A percentile compares a stretch with the other conserved stretches of the same genome.
phyloP scores from a whole-genome alignment of 331 rosid species.

The Phaseolus coccineus region DNA sequence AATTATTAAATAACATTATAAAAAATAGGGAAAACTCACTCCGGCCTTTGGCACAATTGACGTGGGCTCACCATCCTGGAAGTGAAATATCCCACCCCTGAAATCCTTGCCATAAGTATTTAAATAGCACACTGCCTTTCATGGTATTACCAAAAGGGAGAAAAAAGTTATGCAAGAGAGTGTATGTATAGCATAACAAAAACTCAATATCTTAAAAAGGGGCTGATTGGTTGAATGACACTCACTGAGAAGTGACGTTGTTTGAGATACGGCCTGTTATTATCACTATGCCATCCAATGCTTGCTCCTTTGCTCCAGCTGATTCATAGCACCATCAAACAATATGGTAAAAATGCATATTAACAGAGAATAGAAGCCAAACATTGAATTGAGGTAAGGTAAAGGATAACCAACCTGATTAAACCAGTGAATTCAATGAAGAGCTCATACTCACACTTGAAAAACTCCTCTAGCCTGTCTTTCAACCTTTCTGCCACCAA shows the following conservation, averaged over 20 bases:
- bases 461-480: conserved; percentile 88
- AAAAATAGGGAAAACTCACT: conserved; percentile 60
- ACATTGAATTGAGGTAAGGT: not conserved
- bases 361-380: not conserved
- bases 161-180: conserved; percentile 43
- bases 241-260: conserved; percentile 90
- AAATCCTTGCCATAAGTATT: conserved; percentile 77
- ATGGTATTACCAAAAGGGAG: conserved; percentile 39
- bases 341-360: conserved; percentile 6
- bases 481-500: conserved; percentile 78
- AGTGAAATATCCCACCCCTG: conserved; percentile 85
- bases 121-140: conserved; percentile 91
- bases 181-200: not conserved
- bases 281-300: conserved; percentile 99
- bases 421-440: conserved; percentile 91
- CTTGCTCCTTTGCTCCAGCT: conserved; percentile 90
- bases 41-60: conserved; percentile 75
- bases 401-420: conserved; percentile 63
- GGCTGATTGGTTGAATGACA: conserved; percentile 29
- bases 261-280: conserved; percentile 85
- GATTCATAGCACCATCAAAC: conserved; percentile 45
- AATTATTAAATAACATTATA: not conserved
- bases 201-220: conserved; percentile 13
- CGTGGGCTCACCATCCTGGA: conserved; percentile 79
- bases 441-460: conserved; percentile 83